Conservation (phyloP, 108 stramenopile species). For the Skeletonema marinoi region DNA sequence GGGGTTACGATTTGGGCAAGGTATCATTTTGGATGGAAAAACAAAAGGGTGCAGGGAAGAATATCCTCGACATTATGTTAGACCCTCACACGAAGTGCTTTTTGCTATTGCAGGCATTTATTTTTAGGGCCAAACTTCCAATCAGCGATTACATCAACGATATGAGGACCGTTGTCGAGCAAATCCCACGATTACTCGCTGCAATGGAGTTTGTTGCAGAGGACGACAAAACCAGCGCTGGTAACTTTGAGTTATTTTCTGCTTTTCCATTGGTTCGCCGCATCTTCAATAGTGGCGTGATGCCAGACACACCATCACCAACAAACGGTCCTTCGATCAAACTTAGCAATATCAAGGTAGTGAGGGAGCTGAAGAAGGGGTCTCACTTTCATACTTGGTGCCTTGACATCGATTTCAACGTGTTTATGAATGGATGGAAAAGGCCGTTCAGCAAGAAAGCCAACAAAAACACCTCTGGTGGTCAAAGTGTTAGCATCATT, state of each 20-base stretch:
- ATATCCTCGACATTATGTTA: conserved; percentile 67
- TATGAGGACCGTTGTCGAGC: conserved; percentile 93
- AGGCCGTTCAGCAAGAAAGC: not conserved
- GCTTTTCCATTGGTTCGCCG: conserved; percentile 36
- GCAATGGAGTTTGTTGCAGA: conserved; percentile 94
- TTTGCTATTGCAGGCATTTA: conserved; percentile 92
- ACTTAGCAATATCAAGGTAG: conserved; percentile 11
- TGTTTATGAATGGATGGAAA: conserved; percentile 7
- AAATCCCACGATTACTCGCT: conserved; percentile 92
- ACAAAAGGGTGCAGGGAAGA: conserved; percentile 19
- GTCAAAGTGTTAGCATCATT: conserved; percentile 11
- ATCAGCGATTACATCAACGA: conserved; percentile 98
- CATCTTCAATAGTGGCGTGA: conserved; percentile 27
- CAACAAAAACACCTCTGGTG: conserved; percentile 2
- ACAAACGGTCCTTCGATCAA: conserved; percentile 5
- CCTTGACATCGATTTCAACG: conserved; percentile 16
- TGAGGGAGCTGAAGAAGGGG: conserved; percentile 11
- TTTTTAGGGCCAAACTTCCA: conserved; percentile 84
- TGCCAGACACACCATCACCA: not conserved
- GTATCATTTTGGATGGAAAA: conserved; percentile 45
- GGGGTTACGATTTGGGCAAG: conserved; percentile 72
- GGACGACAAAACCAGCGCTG: conserved; percentile 53
- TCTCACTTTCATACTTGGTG: conserved; percentile 3
- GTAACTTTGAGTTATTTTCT: conserved; percentile 63
- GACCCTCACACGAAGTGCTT: conserved; percentile 95